Evolutionary conservation across 78 protist genomes (phyloP), one percentile per base, ranked within the genome.

Genomic region (Guillardia theta): DNA sequence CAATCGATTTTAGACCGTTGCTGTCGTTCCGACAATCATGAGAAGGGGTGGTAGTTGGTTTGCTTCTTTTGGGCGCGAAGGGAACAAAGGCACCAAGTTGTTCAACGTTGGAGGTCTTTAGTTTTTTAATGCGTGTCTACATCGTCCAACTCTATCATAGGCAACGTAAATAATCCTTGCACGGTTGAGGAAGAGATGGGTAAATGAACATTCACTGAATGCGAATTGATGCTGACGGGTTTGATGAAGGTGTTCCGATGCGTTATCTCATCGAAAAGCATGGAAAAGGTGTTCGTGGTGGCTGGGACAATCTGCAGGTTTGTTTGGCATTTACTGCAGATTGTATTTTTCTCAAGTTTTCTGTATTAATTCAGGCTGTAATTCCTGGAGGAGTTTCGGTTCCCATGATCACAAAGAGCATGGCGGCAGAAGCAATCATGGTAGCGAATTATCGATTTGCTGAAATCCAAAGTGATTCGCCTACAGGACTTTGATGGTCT

Each of bases 381-480:
- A 97, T 98, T 53, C 99, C 99, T 37, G 99, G 99, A 36, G 99
- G 99, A 27, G 96, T 98, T 0, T 98, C 99, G 9, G 99, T 97
- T 18, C 99, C 99, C 5, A 94, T 99, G 30, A 48, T 99, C 18
- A 98, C 99, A 37, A 94, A 95, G 92, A 5, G 88, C 6, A 88
- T 95, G n/a, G 98, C 99, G 95, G 97, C 96, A 39, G 95, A 94
- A 24, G 99, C 96, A 45, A 95, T 99, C 88, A 98, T 98, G 99
- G n/a, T n/a, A n/a, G n/a, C n/a, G n/a, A n/a, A n/a, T n/a, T n/a
- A n/a, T n/a, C n/a, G n/a, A n/a, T n/a, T n/a, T n/a, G n/a, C n/a
- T n/a, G n/a, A n/a, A n/a, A n/a, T n/a, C n/a, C n/a, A n/a, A n/a
- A n/a, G n/a, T n/a, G n/a, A n/a, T n/a, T n/a, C n/a, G n/a, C n/a